Conservation (phyloP, 768 basidiomycete genomes). For the Scleroderma citrinum region DNA sequence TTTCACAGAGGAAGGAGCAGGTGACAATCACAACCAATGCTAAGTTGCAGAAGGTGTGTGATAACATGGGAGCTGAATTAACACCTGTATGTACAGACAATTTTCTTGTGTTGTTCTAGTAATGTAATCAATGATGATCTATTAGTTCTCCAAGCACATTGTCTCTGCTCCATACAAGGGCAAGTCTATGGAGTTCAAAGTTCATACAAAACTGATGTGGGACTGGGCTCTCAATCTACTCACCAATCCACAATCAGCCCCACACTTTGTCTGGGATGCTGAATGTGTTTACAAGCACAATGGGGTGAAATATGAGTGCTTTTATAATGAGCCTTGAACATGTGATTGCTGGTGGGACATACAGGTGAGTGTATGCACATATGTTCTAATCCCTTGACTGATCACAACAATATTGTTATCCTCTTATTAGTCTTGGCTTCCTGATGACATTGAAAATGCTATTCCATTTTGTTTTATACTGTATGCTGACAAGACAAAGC, state of each 20-base stretch:
- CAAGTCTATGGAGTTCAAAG: not conserved
- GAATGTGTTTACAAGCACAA: constrained; percentile 22
- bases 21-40: constrained; percentile 6
- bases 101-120: not conserved
- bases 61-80: not conserved
- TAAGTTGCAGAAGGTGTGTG: no score
- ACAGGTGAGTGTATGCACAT: constrained; percentile 23
- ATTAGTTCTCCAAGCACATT: constrained; percentile 1
- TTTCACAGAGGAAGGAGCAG: constrained; percentile 15
- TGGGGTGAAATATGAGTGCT: constrained; percentile 19
- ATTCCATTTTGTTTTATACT: constrained; percentile 29
- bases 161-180: not conserved
- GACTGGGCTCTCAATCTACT: constrained; percentile 8
- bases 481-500: constrained; percentile 36
- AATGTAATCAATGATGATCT: not conserved
- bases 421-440: no score
- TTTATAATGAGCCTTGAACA: constrained; percentile 35
- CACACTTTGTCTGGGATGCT: constrained; percentile 30
- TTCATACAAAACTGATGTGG: constrained; percentile 1
- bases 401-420: no score
- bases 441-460: constrained; percentile 3
- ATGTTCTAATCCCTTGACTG: no score
- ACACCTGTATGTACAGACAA: not conserved
- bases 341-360: constrained; percentile 31
- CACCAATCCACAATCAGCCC: constrained; percentile 1